Evolutionary conservation across 495 filamentous ascomycete genomes (phyloP).

Genomic region (Aspergillus mulundensis): DNA sequence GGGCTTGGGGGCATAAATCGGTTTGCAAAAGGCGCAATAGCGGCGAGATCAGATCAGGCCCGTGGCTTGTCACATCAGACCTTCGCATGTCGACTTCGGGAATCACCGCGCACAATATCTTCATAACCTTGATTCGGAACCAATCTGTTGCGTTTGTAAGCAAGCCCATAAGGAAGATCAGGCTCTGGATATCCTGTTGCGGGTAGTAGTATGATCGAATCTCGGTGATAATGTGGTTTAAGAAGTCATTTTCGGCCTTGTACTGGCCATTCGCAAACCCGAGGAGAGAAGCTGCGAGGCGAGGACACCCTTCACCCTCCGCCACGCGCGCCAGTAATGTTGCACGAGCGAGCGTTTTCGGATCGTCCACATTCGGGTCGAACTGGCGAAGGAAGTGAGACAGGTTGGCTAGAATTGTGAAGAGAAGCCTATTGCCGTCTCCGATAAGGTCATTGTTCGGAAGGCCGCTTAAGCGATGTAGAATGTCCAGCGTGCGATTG

Average conservation of each 20-base stretch:
- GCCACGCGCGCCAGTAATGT: slow-evolving; percentile 67
- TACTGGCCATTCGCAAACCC: slow-evolving; percentile 67
- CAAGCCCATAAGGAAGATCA: slow-evolving; percentile 88
- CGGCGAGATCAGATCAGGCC: slow-evolving; percentile 92
- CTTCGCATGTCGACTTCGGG: slow-evolving; percentile 93
- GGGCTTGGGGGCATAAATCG: slow-evolving; percentile 84
- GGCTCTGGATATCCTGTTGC: slow-evolving; percentile 72
- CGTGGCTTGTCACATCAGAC: slow-evolving; percentile 82
- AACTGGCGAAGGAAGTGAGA: slow-evolving; percentile 82
- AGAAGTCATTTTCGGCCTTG: slow-evolving; percentile 70
- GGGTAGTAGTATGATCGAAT: slow-evolving; percentile 79
- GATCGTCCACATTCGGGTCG: slow-evolving; percentile 56
- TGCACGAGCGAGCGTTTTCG: slow-evolving; percentile 56
- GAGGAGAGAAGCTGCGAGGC: slow-evolving; percentile 53
- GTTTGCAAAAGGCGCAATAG: slow-evolving; percentile 87
- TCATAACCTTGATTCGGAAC: slow-evolving; percentile 90
- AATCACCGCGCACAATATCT: slow-evolving; percentile 78
- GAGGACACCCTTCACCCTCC: slow-evolving; percentile 54
- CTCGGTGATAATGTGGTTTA: slow-evolving; percentile 68
- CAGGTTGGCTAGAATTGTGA: slow-evolving; percentile 80
- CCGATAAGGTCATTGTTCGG: slow-evolving; percentile 81
- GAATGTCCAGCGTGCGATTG: slow-evolving; percentile 66
- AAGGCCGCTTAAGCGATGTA: slow-evolving; percentile 74
- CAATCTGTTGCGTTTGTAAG: slow-evolving; percentile 82
- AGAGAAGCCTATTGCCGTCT: slow-evolving; percentile 73